Evolutionary conservation across 2,329 filamentous ascomycete genomes (phyloP).

Genomic region (Exophiala mesophila): DNA sequence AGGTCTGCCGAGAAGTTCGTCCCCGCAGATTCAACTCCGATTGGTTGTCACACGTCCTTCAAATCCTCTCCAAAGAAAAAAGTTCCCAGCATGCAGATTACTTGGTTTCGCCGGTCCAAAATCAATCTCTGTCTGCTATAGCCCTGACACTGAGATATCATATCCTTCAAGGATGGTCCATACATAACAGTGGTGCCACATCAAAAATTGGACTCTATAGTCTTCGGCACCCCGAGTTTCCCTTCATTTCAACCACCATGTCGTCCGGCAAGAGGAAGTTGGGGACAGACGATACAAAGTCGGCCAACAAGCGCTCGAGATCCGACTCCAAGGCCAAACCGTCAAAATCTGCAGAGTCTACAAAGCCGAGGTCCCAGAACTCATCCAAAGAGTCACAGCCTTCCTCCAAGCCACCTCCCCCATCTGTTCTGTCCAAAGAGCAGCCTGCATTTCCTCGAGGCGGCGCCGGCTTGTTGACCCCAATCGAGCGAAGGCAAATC

Average conservation of each 20-base stretch:
- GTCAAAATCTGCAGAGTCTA: neutral
- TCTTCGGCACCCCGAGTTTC: too few species aligned
- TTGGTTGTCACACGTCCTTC: neutral
- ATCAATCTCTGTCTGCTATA: too few species aligned
- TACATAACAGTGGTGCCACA: too few species aligned
- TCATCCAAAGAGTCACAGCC: constrained; percentile 9
- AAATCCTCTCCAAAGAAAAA: neutral
- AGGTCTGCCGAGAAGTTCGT: too few species aligned
- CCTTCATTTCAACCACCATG: too few species aligned
- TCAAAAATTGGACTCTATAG: too few species aligned
- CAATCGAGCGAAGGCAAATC: constrained; percentile 93
- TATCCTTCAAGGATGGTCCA: too few species aligned
- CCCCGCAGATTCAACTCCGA: neutral
- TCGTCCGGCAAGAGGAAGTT: constrained; percentile 23
- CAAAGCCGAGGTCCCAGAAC: constrained; percentile 9
- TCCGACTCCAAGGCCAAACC: constrained; percentile 11
- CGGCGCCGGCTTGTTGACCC: constrained; percentile 83
- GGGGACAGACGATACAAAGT: constrained; percentile 4
- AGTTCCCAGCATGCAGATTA: too few species aligned
- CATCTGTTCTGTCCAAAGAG: constrained; percentile 50
- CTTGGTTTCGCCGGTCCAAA: too few species aligned
- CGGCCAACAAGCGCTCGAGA: constrained; percentile 13
- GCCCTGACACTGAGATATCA: too few species aligned
- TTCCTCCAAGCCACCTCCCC: constrained; percentile 15
- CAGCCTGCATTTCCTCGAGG: constrained; percentile 89